Conservation (phyloP, 768 basidiomycete genomes). For the Auriscalpium vulgare region DNA sequence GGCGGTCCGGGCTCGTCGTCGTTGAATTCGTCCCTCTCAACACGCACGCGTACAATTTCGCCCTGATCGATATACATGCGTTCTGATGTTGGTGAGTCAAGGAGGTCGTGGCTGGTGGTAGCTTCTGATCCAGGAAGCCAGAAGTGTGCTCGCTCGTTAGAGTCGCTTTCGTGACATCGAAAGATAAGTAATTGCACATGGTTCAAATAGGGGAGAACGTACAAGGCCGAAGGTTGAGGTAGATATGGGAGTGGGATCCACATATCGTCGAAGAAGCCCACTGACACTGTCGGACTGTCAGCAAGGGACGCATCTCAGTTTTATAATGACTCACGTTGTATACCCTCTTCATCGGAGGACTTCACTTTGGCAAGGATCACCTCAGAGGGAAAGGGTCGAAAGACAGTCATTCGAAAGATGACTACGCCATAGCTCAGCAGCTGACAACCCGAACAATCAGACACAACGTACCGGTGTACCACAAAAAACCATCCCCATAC, state of each 20-base stretch:
- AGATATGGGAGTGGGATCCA: constrained; percentile 75
- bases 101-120: constrained; percentile 49
- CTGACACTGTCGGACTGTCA: constrained; percentile 45
- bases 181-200: neutral
- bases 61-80: constrained; percentile 79
- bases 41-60: constrained; percentile 68
- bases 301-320: neutral
- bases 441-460: neutral
- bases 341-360: constrained; percentile 77
- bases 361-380: constrained; percentile 86
- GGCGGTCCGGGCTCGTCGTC: constrained; percentile 85
- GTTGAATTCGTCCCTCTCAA: constrained; percentile 76
- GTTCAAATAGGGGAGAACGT: constrained; percentile 19
- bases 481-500: constrained; percentile 90
- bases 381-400: constrained; percentile 86
- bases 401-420: constrained; percentile 83
- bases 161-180: constrained; percentile 40
- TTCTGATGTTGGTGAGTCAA: constrained; percentile 56
- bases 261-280: constrained; percentile 94
- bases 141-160: constrained; percentile 78
- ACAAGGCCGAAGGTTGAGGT: constrained; percentile 79
- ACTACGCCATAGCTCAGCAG: constrained; percentile 35
- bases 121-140: constrained; percentile 61
- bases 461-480: constrained; percentile 75
- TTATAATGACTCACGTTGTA: constrained; percentile 53